Evolutionary conservation across 2,329 filamentous ascomycete species (phyloP).

Genomic region (Talaromyces islandicus): DNA sequence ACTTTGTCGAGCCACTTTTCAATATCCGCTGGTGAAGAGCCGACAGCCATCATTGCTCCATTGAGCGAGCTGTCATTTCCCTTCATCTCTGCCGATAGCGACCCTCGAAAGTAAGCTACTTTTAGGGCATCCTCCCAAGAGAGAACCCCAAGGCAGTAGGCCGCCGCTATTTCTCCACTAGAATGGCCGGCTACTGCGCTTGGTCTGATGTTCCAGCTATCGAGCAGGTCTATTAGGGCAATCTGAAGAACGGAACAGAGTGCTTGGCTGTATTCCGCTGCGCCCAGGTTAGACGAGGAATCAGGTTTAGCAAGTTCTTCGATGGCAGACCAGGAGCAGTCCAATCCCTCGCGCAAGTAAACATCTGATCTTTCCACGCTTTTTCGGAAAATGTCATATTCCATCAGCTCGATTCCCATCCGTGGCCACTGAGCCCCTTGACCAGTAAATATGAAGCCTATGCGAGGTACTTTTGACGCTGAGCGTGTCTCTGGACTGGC

Average conservation of each 20-base stretch:
- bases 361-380: background rate
- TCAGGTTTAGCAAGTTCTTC: background rate
- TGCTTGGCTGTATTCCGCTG: background rate
- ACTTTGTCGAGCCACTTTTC: conserved; percentile 15
- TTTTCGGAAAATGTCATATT: conserved; percentile 3
- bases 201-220: conserved; percentile 40
- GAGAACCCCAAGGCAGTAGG: conserved; percentile 37
- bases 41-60: conserved; percentile 54
- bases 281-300: background rate
- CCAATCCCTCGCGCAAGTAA: background rate
- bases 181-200: conserved; percentile 42
- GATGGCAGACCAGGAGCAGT: background rate
- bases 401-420: conserved; percentile 14
- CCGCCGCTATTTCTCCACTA: conserved; percentile 45
- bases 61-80: conserved; percentile 8
- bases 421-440: conserved; percentile 18
- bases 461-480: background rate
- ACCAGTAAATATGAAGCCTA: conserved; percentile 20
- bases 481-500: background rate
- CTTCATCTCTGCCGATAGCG: conserved; percentile 33
- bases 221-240: conserved; percentile 39
- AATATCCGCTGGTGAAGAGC: conserved; percentile 13
- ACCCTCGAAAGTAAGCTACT: conserved; percentile 42
- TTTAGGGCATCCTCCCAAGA: conserved; percentile 28
- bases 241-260: conserved; percentile 36